Percentiles rank a stretch among this genome's conserved stretches.
phyloP scores from a whole-genome alignment of 306 rosid species.

The Casuarina glauca region DNA sequence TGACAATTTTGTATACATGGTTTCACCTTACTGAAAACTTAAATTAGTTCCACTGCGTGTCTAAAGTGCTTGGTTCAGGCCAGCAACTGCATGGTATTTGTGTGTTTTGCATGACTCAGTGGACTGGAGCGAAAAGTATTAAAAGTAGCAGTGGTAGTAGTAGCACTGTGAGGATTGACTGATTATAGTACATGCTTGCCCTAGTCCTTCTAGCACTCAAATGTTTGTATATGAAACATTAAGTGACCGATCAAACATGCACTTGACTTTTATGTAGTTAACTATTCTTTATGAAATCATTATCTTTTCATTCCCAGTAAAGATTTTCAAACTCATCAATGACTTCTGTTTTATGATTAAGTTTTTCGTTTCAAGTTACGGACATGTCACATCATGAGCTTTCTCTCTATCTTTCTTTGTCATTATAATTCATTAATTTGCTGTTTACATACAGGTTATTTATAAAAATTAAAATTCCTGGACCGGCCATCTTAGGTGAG shows the following conservation, averaged over 20 bases:
- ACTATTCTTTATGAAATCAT: background rate
- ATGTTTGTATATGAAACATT: background rate
- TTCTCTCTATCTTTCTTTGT: background rate
- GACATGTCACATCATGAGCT: background rate
- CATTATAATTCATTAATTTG: background rate
- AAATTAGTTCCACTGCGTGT: no score
- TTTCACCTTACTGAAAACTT: background rate
- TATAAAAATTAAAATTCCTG: conserved; percentile 92
- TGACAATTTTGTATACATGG: background rate
- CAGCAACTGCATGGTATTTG: background rate
- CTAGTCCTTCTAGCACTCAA: background rate
- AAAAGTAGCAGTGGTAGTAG: background rate
- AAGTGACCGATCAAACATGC: background rate
- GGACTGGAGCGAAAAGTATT: background rate
- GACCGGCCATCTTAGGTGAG: conserved; percentile 93
- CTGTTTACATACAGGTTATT: conserved; percentile 49
- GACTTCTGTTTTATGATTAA: background rate
- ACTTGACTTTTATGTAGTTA: background rate
- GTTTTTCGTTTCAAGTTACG: background rate
- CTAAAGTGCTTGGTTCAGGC: background rate
- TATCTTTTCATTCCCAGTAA: background rate
- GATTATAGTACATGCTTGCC: background rate
- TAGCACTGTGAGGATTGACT: background rate
- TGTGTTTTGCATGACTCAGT: background rate
- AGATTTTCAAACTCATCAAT: background rate